Base-by-base conservation (phyloP, 2,329 filamentous ascomycete genomes). In the Aspergillus felis region DNA sequence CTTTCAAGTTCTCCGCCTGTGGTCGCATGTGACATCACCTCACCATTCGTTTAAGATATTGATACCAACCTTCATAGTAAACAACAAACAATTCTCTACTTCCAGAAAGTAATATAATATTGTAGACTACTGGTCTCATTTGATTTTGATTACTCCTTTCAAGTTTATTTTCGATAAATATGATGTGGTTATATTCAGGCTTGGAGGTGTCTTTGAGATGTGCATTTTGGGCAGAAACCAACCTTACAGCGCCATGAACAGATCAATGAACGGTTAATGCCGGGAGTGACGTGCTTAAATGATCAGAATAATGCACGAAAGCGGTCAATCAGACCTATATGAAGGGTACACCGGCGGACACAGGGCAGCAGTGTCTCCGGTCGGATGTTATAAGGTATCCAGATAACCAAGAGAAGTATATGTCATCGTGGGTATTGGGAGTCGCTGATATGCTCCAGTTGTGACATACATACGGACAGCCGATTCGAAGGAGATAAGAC, bases 391-490 rank as follows among this genome's bases (percentile, higher is more conserved):
- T 38, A 32, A 32, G 29, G 29, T 6, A 38, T 17, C 14, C 32
- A 17, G 32, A 38, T 38, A 17, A 38, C 5, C 14, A 38, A 38
- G 32, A 7, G 14, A 38, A 38, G 22, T 14, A 3, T 47, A 14
- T 22, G 17, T 25, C 4, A 3, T 7, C 22, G 44, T 22, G 22
- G 22, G 22, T 17, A 47, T 14, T 47, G 44, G 44, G 22, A 25
- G 1, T n/a, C 44, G 24, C 50, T 6, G 32, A 51, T 25, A 24
- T 6, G 12, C 22, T 9, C 50, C 50, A 53, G 53, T 49, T 25
- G 46, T 25, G 17, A 38, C 57, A 49, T 14, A 56, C 14, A n/a
- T 25, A 55, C 59, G 57, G 61, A 7, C 32, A 32, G 25, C 35
- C 25, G 55, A 41, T 41, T 20, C 29, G n/a, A 49, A n/a, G 24